These are phyloP conservation scores for Xylaria palmicola DNA, from an alignment of 495 filamentous ascomycete genomes.

Conservation along the genomic window DNA sequence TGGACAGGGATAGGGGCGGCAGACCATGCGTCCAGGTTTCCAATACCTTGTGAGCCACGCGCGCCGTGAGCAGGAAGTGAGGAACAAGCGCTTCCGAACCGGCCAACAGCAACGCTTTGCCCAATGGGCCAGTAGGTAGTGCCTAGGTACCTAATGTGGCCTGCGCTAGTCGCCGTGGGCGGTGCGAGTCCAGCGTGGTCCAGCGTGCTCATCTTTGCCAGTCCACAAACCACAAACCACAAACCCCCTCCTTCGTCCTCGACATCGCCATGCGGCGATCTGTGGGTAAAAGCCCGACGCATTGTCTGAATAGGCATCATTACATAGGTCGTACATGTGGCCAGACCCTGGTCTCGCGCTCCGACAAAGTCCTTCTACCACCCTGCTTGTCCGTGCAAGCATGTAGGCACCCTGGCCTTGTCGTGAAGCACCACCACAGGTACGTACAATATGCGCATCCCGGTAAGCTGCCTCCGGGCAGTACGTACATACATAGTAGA, in stretches of 20 bases:
- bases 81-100: conserved; percentile 25
- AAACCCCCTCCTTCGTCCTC: conserved; percentile 21
- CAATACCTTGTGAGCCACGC: conserved; percentile 28
- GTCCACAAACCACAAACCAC: conserved; percentile 10
- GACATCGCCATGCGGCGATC: conserved; percentile 33
- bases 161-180: neutral
- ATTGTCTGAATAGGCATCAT: conserved; percentile 21
- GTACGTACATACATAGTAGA: no score
- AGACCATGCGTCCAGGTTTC: conserved; percentile 16
- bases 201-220: conserved; percentile 6
- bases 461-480: no score
- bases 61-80: no score
- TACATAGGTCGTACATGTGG: conserved; percentile 1
- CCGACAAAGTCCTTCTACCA: conserved; percentile 14
- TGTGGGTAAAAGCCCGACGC: conserved; percentile 23
- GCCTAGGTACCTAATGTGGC: no score
- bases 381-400: neutral
- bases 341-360: conserved; percentile 1
- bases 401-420: no score
- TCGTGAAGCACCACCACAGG: no score
- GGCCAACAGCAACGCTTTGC: conserved; percentile 19
- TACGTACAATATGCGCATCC: no score
- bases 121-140: no score
- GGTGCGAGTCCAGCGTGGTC: conserved; percentile 23
- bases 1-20: conserved; percentile 18